Evolutionary conservation across 2,329 filamentous ascomycete species (phyloP).

Genomic region (Cordyceps javanica): DNA sequence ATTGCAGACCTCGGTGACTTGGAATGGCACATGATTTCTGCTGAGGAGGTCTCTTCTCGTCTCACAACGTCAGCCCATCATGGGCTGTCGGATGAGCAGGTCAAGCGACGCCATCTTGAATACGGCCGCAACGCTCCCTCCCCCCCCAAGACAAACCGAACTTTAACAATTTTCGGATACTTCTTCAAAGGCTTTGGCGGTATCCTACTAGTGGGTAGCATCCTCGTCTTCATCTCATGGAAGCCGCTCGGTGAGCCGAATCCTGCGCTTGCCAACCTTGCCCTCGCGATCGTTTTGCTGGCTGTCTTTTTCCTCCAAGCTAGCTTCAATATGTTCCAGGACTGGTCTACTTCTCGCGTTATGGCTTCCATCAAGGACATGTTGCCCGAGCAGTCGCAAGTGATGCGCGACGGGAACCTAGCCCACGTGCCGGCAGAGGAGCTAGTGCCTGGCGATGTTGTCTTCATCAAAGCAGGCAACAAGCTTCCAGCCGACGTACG

Average conservation of each 20-base stretch:
- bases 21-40: conserved; percentile 60
- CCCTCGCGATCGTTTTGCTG: conserved; percentile 65
- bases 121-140: conserved; percentile 64
- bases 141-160: conserved; percentile 54
- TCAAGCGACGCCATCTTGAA: conserved; percentile 46
- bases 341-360: conserved; percentile 69
- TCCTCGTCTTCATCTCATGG: conserved; percentile 74
- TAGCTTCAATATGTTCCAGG: conserved; percentile 63
- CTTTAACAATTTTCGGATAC: conserved; percentile 57
- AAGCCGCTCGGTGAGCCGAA: conserved; percentile 62
- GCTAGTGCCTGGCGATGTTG: conserved; percentile 66
- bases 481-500: conserved; percentile 70
- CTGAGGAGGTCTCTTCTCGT: conserved; percentile 52
- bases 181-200: conserved; percentile 73
- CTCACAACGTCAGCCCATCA: conserved; percentile 48
- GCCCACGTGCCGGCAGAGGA: conserved; percentile 46
- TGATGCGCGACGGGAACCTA: conserved; percentile 54
- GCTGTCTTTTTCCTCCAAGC: conserved; percentile 66
- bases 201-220: conserved; percentile 60
- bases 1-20: conserved; percentile 51
- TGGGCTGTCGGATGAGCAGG: conserved; percentile 56
- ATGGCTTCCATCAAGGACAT: conserved; percentile 77
- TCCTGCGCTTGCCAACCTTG: conserved; percentile 62
- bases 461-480: conserved; percentile 63
- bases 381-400: conserved; percentile 66